Base-by-base conservation (phyloP, 2,329 filamentous ascomycete species). In the Fusarium phyllophilum region DNA sequence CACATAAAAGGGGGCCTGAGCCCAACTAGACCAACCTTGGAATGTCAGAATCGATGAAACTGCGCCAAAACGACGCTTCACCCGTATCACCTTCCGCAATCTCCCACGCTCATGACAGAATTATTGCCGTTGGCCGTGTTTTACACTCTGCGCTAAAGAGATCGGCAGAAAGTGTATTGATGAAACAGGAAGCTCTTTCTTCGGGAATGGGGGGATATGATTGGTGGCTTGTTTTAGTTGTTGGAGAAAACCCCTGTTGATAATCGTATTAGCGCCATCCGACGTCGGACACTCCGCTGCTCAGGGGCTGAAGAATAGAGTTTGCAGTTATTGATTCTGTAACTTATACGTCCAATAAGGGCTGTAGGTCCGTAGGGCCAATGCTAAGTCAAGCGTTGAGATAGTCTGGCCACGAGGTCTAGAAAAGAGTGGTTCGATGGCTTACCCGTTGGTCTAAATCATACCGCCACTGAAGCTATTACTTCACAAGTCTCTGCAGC, bases 401-500 rank as follows among this genome's bases (percentile, higher is more conserved):
- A 29, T 29, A 29, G 10, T 29, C 20, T 18, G 10, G 31, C 48
- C 48, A 51, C 31, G 15, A 38, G 34, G 51, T n/a, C 34, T 31
- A 41, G 24, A 29, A 2, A 29, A 54, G 20, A 54, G 24, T 39
- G 34, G 51, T 41, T 10, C 26, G 24, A 41, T 55, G 34, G 24
- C 34, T 39, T 55, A n/a, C 14, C 14, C 24, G 11, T 54, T 11
- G 8, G 34, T 2, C 24, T 39, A 17, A n/a, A 55, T 8, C 6
- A 14, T 55, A n/a, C 24, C 34, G 51, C 34, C 51, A 55, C 51
- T 2, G 8, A 6, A 2, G 3, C 26, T n/a, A n/a, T 4, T n/a
- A 5, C 22, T 5, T 10, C 1, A 29, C 3, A 12, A 14, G 8
- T 7, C 11, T 22, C 24, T n/a, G 1, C 1, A 18, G 8, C 14